phyloP scores from a whole-genome alignment of 768 basidiomycete species.

The Glaciozyma martinii region DNA sequence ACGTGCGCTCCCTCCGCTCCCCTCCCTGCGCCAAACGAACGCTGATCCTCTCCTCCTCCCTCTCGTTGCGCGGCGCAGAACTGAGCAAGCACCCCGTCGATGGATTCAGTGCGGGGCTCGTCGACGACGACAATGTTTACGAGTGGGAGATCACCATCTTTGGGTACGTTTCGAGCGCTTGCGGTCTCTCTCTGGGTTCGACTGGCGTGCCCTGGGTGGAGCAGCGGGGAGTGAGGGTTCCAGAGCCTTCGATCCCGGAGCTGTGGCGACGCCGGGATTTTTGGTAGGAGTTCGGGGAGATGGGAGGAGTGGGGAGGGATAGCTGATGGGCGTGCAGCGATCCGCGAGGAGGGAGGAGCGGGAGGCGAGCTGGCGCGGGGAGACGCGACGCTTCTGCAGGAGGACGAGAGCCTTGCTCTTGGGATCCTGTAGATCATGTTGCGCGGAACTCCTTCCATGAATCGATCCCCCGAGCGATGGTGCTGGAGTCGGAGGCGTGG shows the following conservation, averaged over 20 bases:
- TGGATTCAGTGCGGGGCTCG: conserved; percentile 95
- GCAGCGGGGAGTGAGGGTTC: not conserved
- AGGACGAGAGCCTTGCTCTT: too few relatives aligned
- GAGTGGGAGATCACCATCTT: conserved; percentile 63
- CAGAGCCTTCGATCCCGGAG: not conserved
- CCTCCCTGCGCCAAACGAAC: not conserved
- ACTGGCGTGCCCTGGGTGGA: not conserved
- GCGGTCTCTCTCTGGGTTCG: not conserved
- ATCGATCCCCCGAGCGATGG: too few relatives aligned
- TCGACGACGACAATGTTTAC: conserved; percentile 85
- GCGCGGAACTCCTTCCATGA: too few relatives aligned
- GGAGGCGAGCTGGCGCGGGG: too few relatives aligned
- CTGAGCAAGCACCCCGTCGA: conserved; percentile 88
- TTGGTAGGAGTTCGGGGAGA: too few relatives aligned
- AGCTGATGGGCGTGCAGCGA: too few relatives aligned
- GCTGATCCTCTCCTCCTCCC: not conserved
- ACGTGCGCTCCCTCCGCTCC: not conserved
- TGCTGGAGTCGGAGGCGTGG: too few relatives aligned
- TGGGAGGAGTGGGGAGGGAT: too few relatives aligned
- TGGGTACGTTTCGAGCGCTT: conserved; percentile 18
- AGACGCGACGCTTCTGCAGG: too few relatives aligned
- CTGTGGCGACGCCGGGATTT: too few relatives aligned
- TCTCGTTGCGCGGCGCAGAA: conserved; percentile 50
- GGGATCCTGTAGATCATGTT: too few relatives aligned
- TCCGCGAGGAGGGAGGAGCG: too few relatives aligned